Evolutionary conservation across 2,329 filamentous ascomycete genomes (phyloP).

Genomic region (Madurella fahalii): DNA sequence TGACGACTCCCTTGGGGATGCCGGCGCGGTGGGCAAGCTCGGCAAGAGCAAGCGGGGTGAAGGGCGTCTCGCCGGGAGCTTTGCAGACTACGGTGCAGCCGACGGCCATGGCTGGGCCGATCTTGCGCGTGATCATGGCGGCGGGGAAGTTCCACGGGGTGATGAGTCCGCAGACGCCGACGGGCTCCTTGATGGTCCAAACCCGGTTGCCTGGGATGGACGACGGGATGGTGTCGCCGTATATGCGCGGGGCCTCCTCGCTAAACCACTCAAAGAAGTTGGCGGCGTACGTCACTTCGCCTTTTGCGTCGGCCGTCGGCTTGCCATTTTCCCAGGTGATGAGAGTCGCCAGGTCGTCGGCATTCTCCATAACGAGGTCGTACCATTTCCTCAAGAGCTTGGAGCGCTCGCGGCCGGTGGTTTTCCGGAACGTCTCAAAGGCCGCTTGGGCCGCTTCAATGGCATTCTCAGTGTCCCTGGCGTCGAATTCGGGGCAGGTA

Average conservation of each 20-base stretch:
- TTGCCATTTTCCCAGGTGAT: constrained; percentile 93
- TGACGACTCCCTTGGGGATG: constrained; percentile 85
- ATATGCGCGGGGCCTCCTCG: constrained; percentile 69
- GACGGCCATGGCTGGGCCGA: constrained; percentile 76
- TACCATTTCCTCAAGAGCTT: constrained; percentile 77
- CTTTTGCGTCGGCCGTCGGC: constrained; percentile 69
- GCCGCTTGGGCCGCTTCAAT: constrained; percentile 80
- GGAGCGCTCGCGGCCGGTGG: constrained; percentile 69
- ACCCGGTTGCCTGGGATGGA: constrained; percentile 69
- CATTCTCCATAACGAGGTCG: constrained; percentile 72
- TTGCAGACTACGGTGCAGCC: constrained; percentile 94
- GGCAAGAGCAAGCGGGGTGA: constrained; percentile 80
- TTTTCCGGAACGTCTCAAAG: constrained; percentile 64
- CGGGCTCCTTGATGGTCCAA: constrained; percentile 74
- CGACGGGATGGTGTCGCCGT: constrained; percentile 71
- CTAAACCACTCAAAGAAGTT: constrained; percentile 79
- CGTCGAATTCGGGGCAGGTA: constrained; percentile 78
- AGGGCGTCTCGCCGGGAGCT: constrained; percentile 86
- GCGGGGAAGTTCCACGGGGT: constrained; percentile 88
- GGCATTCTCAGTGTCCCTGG: constrained; percentile 71
- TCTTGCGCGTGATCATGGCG: constrained; percentile 70
- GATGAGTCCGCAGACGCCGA: constrained; percentile 78
- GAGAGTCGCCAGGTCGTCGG: constrained; percentile 73
- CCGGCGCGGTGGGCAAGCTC: constrained; percentile 84
- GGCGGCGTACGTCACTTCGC: constrained; percentile 68